Evolutionary conservation across 495 filamentous ascomycete species (phyloP).

Genomic region (Evansstolkia leycettana): DNA sequence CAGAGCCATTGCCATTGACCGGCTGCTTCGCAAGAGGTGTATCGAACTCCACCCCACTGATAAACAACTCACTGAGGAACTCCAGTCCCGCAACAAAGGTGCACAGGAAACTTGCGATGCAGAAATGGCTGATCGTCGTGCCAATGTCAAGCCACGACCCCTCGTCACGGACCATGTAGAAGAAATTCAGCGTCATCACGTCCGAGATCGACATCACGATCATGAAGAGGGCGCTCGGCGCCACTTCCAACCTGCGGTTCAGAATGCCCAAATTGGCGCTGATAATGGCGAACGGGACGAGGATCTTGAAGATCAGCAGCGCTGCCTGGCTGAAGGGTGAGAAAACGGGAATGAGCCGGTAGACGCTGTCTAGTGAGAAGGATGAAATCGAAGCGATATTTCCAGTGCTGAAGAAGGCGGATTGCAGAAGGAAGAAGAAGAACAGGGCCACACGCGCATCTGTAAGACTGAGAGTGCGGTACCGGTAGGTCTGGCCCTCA

Average conservation of each 20-base stretch:
- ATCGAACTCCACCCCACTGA: constrained; percentile 67
- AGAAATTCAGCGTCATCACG: constrained; percentile 91
- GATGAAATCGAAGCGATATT: constrained; percentile 93
- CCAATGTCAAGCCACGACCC: constrained; percentile 97
- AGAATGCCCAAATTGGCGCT: constrained; percentile 88
- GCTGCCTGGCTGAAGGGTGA: constrained; percentile 87
- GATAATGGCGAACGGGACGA: constrained; percentile 90
- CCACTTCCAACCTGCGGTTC: constrained; percentile 73
- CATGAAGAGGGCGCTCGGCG: constrained; percentile 82
- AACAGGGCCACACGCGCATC: constrained; percentile 84
- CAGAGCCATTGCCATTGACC: too few relatives aligned
- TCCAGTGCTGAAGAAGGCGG: constrained; percentile 94
- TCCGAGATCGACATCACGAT: constrained; percentile 86
- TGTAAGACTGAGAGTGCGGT: constrained; percentile 62
- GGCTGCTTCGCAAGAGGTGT: constrained; percentile 2
- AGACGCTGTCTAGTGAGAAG: constrained; percentile 86
- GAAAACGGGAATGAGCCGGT: constrained; percentile 87
- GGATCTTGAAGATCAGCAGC: constrained; percentile 74
- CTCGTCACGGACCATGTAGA: constrained; percentile 92
- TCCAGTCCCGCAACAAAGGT: constrained; percentile 88
- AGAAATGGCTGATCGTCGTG: constrained; percentile 87
- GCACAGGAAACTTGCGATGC: constrained; percentile 78
- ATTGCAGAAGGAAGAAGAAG: constrained; percentile 89
- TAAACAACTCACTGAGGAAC: constrained; percentile 71
- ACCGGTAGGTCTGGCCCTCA: constrained; percentile 30